Conservation (phyloP, 192 early-diverging fungal genomes). For the Linderina pennispora region DNA sequence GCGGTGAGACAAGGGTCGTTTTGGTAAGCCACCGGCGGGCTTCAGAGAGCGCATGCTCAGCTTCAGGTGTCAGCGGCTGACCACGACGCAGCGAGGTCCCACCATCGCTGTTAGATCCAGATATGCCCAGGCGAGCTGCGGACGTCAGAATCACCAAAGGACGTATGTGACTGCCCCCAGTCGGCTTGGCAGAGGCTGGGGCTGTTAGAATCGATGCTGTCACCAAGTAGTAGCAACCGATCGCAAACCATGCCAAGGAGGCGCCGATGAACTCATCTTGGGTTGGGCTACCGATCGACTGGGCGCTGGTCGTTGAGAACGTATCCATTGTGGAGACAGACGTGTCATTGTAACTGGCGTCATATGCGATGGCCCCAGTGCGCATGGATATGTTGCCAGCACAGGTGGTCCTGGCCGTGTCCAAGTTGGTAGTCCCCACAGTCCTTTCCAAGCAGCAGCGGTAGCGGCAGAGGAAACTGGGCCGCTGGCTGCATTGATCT, state of each 20-base stretch:
- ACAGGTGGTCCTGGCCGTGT: constrained; percentile 39
- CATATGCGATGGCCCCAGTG: constrained; percentile 29
- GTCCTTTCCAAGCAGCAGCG: constrained; percentile 38
- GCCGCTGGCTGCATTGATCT: constrained; percentile 6
- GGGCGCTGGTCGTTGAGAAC: constrained; percentile 29
- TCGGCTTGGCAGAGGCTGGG: no score
- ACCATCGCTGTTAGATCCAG: no score
- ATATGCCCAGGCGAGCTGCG: no score
- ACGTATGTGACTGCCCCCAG: no score
- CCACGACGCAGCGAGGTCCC: constrained; percentile 13
- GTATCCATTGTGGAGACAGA: constrained; percentile 23
- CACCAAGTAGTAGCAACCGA: constrained; percentile 45
- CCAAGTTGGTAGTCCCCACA: constrained; percentile 46
- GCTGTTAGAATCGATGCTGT: constrained; percentile 13
- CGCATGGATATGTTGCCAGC: constrained; percentile 41
- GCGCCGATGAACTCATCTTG: constrained; percentile 46
- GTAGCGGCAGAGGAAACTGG: constrained; percentile 21
- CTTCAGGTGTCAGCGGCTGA: constrained; percentile 23
- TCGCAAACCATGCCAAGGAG: constrained; percentile 46
- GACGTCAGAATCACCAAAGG: no score
- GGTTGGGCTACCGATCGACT: constrained; percentile 28
- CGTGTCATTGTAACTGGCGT: constrained; percentile 19
- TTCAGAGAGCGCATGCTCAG: constrained; percentile 31
- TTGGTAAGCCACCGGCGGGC: constrained; percentile 47
- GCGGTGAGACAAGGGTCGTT: constrained; percentile 35